A percentile compares a stretch with the other conserved stretches of the same genome.
Conservation (phyloP, 192 early-diverging fungal genomes). For the Podochytrium sp. region DNA sequence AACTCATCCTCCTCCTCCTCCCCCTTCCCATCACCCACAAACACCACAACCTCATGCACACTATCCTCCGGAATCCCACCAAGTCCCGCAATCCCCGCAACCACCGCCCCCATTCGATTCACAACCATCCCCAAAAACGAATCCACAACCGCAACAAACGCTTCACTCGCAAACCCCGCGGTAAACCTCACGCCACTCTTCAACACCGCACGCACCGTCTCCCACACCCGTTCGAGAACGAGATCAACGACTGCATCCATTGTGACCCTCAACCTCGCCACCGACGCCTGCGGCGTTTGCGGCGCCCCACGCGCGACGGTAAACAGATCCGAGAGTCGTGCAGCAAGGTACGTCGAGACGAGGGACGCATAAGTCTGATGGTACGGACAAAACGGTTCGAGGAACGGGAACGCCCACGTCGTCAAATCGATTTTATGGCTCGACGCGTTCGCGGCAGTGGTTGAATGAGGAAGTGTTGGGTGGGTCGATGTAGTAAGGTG, state of each 20-base stretch:
- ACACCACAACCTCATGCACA: background rate
- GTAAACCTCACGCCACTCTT: slow-evolving; percentile 63
- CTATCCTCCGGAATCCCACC: slow-evolving; percentile 46
- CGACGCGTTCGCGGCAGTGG: background rate
- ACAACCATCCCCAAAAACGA: slow-evolving; percentile 53
- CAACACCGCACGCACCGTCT: slow-evolving; percentile 47
- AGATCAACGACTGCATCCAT: slow-evolving; percentile 53
- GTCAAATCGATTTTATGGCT: slow-evolving; percentile 27
- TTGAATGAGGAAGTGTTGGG: background rate
- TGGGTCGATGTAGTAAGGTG: background rate
- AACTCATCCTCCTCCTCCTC: slow-evolving; percentile 45
- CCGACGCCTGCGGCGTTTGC: background rate
- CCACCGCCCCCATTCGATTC: slow-evolving; percentile 45
- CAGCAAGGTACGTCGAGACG: slow-evolving; percentile 55
- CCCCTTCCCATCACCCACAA: background rate
- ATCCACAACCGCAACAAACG: slow-evolving; percentile 55
- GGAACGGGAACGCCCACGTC: slow-evolving; percentile 64
- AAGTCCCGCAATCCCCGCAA: slow-evolving; percentile 44
- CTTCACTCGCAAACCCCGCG: slow-evolving; percentile 62
- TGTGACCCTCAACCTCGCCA: slow-evolving; percentile 37
- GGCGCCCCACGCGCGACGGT: background rate
- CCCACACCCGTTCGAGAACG: slow-evolving; percentile 47
- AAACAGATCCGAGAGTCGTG: slow-evolving; percentile 19
- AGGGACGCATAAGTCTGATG: slow-evolving; percentile 64
- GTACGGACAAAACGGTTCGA: slow-evolving; percentile 67